A percentile compares a stretch with the other conserved stretches of the same genome.
phyloP scores from a whole-genome alignment of 2,329 filamentous ascomycete species.

The Pleoardoris graminearum region DNA sequence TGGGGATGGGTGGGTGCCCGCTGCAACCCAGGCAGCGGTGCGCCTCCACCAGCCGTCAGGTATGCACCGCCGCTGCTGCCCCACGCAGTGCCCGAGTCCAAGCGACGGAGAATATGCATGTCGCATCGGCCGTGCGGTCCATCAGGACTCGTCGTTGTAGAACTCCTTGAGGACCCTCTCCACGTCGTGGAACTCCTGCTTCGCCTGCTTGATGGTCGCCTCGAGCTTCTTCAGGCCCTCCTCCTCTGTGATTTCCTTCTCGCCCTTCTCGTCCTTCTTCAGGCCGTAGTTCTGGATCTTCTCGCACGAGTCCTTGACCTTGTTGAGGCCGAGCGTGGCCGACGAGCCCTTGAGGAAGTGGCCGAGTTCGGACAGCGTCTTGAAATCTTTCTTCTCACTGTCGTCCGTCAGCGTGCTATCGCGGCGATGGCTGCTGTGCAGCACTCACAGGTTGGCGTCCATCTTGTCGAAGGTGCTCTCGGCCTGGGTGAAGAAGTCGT shows the following conservation, averaged over 20 bases:
- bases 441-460: conserved; percentile 78
- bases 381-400: conserved; percentile 70
- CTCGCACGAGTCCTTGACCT: conserved; percentile 91
- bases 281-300: conserved; percentile 94
- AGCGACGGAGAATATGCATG: background rate
- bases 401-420: conserved; percentile 15
- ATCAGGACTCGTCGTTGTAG: conserved; percentile 58
- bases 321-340: conserved; percentile 85
- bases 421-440: conserved; percentile 4
- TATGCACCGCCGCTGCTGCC: background rate
- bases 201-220: conserved; percentile 70
- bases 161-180: conserved; percentile 72
- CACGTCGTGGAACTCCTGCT: conserved; percentile 75
- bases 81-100: background rate
- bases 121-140: background rate
- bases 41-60: background rate
- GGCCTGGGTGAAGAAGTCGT: conserved; percentile 91
- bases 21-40: background rate
- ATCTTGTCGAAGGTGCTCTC: conserved; percentile 84
- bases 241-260: conserved; percentile 66
- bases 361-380: conserved; percentile 77
- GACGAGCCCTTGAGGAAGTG: conserved; percentile 98
- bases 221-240: conserved; percentile 68
- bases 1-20: background rate
- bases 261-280: conserved; percentile 76